Conservation (phyloP, 805 yeast genomes). For the Myxozyma vanderwaltii region DNA sequence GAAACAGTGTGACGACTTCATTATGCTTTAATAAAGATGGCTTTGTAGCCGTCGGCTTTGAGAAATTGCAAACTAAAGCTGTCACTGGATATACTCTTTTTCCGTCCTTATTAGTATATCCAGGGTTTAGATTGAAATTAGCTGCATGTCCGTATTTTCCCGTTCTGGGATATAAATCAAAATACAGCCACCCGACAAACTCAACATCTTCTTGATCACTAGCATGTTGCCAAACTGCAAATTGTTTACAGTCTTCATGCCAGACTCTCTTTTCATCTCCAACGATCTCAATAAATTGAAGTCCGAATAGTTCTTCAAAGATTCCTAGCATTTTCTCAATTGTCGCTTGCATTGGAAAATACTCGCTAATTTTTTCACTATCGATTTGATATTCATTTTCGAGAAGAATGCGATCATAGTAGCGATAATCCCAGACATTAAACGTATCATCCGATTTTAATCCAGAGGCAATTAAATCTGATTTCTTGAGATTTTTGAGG, state of each 20-base stretch:
- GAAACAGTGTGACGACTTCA: constrained; percentile 84
- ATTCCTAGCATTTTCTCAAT: constrained; percentile 68
- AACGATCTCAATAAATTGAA: constrained; percentile 61
- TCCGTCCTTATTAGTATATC: constrained; percentile 54
- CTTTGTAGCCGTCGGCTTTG: constrained; percentile 67
- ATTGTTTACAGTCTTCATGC: constrained; percentile 78
- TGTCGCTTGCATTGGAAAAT: constrained; percentile 72
- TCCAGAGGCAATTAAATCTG: constrained; percentile 53
- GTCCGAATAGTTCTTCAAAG: constrained; percentile 68
- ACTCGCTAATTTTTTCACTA: constrained; percentile 69
- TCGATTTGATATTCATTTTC: constrained; percentile 74
- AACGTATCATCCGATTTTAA: constrained; percentile 45
- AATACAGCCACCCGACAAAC: constrained; percentile 76
- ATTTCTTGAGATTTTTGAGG: constrained; percentile 55
- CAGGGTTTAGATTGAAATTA: constrained; percentile 67
- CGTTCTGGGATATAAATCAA: constrained; percentile 82
- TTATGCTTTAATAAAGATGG: constrained; percentile 76
- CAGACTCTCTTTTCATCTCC: constrained; percentile 54
- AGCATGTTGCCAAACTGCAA: constrained; percentile 69
- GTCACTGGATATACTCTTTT: constrained; percentile 65
- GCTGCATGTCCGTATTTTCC: constrained; percentile 92
- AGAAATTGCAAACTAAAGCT: constrained; percentile 81
- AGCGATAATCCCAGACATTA: constrained; percentile 75
- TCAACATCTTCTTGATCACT: constrained; percentile 47
- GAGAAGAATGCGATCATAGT: constrained; percentile 63